Conservation (phyloP, 768 basidiomycete species). For the Termitomyces heimii region DNA sequence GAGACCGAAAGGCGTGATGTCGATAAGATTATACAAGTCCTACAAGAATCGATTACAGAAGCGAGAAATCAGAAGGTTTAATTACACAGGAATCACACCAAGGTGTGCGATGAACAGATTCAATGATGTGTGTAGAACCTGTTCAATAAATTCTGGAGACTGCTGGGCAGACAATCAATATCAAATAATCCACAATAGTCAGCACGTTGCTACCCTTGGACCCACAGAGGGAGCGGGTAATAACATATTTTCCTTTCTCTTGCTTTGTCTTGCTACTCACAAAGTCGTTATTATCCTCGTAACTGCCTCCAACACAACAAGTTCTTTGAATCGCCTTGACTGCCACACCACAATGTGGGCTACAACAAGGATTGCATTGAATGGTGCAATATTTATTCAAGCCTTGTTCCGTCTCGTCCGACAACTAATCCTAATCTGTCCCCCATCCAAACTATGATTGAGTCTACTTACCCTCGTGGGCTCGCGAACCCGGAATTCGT, state of each 20-base stretch:
- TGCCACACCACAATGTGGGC: background rate
- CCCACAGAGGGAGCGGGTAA: background rate
- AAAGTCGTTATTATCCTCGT: background rate
- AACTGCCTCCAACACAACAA: background rate
- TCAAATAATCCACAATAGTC: background rate
- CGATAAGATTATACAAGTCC: slow-evolving; percentile 58
- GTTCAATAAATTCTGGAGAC: background rate
- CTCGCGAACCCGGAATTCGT: background rate
- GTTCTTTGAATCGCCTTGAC: background rate
- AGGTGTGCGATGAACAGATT: background rate
- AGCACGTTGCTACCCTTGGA: background rate
- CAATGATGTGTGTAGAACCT: background rate
- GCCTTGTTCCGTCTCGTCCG: background rate
- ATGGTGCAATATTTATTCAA: background rate
- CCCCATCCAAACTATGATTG: background rate
- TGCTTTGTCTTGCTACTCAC: background rate
- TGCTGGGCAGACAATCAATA: background rate
- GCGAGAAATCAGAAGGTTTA: slow-evolving; percentile 25
- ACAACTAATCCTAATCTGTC: background rate
- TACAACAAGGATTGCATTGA: background rate
- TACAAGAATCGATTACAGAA: slow-evolving; percentile 53
- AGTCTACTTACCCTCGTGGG: background rate
- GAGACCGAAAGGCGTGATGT: slow-evolving; percentile 68
- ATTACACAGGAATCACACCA: background rate
- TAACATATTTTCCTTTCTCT: background rate